Evolutionary conservation across 202 grass and related monocot species (phyloP).

Genomic region (Digitaria exilis): DNA sequence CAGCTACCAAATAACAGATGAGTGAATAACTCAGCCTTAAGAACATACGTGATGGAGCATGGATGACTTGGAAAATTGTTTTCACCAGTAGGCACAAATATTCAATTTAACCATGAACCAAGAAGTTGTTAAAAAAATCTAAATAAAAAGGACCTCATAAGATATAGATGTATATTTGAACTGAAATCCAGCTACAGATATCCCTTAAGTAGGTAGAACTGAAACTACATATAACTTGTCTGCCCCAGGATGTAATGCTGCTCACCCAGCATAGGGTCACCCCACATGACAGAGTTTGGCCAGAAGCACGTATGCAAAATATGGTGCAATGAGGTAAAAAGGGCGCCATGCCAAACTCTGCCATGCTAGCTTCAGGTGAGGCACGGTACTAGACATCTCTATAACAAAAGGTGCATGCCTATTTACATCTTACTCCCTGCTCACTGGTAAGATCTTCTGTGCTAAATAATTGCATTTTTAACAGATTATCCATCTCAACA

Average conservation of each 20-base stretch:
- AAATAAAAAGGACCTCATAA: not conserved
- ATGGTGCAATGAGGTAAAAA: not conserved
- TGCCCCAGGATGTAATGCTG: conserved; percentile 9
- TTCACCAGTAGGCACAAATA: not conserved
- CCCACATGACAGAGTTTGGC: not conserved
- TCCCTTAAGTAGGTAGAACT: not conserved
- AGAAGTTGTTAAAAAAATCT: not conserved
- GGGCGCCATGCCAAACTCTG: not conserved
- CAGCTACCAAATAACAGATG: not conserved
- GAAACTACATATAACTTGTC: not conserved
- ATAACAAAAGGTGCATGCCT: not conserved
- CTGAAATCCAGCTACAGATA: not conserved
- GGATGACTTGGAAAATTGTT: not conserved
- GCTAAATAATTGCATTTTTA: not conserved
- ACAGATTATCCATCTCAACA: conserved; percentile 4
- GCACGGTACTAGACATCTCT: not conserved
- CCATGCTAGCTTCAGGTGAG: not conserved
- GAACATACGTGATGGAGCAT: not conserved
- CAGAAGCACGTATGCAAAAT: not conserved
- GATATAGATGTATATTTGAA: not conserved
- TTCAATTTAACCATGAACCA: not conserved
- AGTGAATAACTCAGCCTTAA: not conserved
- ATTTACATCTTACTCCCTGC: not conserved
- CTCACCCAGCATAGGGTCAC: not conserved
- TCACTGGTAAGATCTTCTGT: not conserved